Conservation (phyloP, 179 eudicot species). For the Drosera spatulata region DNA sequence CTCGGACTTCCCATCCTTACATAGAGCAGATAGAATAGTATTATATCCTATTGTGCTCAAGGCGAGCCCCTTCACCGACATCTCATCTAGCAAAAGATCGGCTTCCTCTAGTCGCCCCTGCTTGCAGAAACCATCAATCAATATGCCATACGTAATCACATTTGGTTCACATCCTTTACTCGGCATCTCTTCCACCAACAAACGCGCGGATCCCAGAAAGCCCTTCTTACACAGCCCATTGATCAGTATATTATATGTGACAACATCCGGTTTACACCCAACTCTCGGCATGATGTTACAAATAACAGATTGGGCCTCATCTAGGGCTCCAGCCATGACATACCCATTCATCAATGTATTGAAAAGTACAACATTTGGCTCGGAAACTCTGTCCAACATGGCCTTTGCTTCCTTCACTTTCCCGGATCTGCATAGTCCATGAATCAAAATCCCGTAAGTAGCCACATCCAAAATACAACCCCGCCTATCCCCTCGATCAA, state of each 20-base stretch:
- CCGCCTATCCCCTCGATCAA: constrained; percentile 78
- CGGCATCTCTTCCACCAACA: constrained; percentile 54
- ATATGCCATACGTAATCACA: constrained; percentile 46
- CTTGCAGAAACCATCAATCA: constrained; percentile 75
- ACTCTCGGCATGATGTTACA: constrained; percentile 30
- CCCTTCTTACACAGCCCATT: constrained; percentile 68
- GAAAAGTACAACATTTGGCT: constrained; percentile 52
- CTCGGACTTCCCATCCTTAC: constrained; percentile 43
- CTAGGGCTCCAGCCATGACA: constrained; percentile 47
- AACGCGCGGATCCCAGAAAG: constrained; percentile 38
- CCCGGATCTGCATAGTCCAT: constrained; percentile 52
- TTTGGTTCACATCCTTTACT: constrained; percentile 51
- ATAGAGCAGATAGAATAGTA: constrained; percentile 61
- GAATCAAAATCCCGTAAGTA: constrained; percentile 75
- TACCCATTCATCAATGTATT: constrained; percentile 83
- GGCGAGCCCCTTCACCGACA: constrained; percentile 52
- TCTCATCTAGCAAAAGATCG: constrained; percentile 30
- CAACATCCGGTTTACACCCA: constrained; percentile 52
- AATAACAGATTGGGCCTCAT: constrained; percentile 57
- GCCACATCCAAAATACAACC: constrained; percentile 53
- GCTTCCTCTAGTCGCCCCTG: constrained; percentile 54
- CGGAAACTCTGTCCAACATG: constrained; percentile 55
- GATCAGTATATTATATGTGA: constrained; percentile 14
- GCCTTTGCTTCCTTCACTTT: constrained; percentile 65
- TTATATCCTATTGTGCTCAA: constrained; percentile 69